Evolutionary conservation across 1,284 basidiomycete species (phyloP).

Genomic region (Microbotryum lychnidis-dioicae): DNA sequence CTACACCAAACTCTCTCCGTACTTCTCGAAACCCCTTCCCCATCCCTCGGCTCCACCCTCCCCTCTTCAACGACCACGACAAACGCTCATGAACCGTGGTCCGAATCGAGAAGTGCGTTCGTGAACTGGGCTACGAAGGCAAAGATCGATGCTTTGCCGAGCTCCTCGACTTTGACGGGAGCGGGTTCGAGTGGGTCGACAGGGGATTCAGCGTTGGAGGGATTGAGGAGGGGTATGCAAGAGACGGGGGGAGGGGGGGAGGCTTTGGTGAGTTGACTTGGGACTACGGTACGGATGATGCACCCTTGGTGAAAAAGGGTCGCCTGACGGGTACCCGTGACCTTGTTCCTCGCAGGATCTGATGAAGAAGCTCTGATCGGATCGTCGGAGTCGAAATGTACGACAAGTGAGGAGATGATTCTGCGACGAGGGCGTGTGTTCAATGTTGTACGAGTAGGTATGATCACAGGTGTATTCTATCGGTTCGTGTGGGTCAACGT

Average conservation of each 20-base stretch:
- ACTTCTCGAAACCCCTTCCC: constrained; percentile 13
- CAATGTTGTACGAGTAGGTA: too few species aligned
- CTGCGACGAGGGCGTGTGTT: too few species aligned
- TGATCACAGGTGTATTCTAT: too few species aligned
- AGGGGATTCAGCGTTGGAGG: constrained; percentile 2
- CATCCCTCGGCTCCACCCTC: background rate
- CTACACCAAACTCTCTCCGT: constrained; percentile 16
- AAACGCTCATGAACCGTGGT: constrained; percentile 10
- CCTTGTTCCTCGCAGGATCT: too few species aligned
- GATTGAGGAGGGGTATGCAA: constrained; percentile 1
- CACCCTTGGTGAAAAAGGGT: too few species aligned
- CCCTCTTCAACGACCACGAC: background rate
- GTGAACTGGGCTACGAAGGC: constrained; percentile 27
- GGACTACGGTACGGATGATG: too few species aligned
- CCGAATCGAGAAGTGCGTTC: constrained; percentile 10
- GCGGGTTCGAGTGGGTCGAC: background rate
- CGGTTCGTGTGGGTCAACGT: too few species aligned
- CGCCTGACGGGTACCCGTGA: too few species aligned
- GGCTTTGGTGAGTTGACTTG: constrained; percentile 3
- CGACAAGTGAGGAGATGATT: too few species aligned
- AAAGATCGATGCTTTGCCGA: constrained; percentile 7
- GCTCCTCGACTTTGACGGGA: background rate
- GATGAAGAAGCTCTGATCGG: too few species aligned
- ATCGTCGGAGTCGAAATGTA: too few species aligned
- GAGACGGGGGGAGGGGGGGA: constrained; percentile 8